A percentile compares a stretch with the other conserved stretches of the same genome.
Evolutionary conservation across 1,284 basidiomycete genomes (phyloP).

Genomic region (Moesziomyces sp.): DNA sequence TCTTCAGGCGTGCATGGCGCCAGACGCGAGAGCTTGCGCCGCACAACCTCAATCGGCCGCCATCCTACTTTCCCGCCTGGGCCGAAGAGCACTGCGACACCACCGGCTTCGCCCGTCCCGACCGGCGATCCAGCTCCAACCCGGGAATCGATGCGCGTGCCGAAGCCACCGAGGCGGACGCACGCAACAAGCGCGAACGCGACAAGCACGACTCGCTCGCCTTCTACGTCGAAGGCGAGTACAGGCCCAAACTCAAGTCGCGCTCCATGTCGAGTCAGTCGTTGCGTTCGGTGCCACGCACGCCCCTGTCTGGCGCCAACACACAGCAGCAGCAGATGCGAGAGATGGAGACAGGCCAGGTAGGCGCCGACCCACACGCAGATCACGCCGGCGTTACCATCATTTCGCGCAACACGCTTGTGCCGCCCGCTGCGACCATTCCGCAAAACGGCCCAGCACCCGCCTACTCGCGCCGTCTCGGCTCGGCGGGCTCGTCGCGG

Average conservation of each 20-base stretch:
- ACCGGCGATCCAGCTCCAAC: conserved; percentile 6
- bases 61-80: conserved; percentile 54
- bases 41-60: conserved; percentile 48
- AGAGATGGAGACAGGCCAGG: conserved; percentile 29
- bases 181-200: conserved; percentile 3
- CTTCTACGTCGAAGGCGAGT: conserved; percentile 49
- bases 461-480: conserved; percentile 17
- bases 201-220: conserved; percentile 29
- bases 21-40: conserved; percentile 51
- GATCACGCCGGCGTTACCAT: conserved; percentile 9
- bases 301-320: conserved; percentile 2
- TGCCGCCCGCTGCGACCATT: conserved; percentile 1
- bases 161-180: background rate
- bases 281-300: conserved; percentile 13
- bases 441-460: conserved; percentile 16
- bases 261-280: conserved; percentile 24
- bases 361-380: background rate
- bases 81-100: conserved; percentile 41
- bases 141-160: conserved; percentile 3
- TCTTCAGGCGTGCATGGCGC: conserved; percentile 56
- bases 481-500: conserved; percentile 20
- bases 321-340: conserved; percentile 27
- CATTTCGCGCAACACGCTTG: conserved; percentile 21
- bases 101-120: conserved; percentile 2
- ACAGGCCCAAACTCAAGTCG: conserved; percentile 22